These are phyloP conservation scores for Populus trichocarpa DNA, from an alignment of 441 rosid species.

Conservation along the genomic window DNA sequence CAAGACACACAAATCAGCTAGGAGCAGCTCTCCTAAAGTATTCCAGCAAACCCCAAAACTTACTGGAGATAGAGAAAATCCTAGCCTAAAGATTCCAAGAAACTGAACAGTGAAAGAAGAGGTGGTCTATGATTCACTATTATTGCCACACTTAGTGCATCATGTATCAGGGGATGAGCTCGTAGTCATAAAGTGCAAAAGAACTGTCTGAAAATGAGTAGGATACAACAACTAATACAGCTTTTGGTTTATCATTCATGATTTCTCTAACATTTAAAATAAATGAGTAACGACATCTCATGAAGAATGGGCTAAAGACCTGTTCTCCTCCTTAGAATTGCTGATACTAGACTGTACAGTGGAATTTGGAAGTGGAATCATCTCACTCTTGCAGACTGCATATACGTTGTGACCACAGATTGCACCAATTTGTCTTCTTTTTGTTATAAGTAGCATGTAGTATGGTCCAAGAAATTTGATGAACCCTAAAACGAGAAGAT, in stretches of 20 bases:
- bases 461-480: slow-evolving; percentile 92
- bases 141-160: not conserved
- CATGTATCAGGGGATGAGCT: not conserved
- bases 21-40: not conserved
- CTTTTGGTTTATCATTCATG: slow-evolving; percentile 10
- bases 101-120: not conserved
- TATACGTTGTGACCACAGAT: slow-evolving; percentile 83
- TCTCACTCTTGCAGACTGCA: slow-evolving; percentile 78
- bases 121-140: not conserved
- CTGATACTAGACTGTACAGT: slow-evolving; percentile 34
- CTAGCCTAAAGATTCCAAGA: not conserved
- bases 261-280: slow-evolving; percentile 8
- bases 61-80: not conserved
- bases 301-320: slow-evolving; percentile 45
- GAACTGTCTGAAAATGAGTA: not conserved
- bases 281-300: slow-evolving; percentile 6
- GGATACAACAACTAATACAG: slow-evolving; percentile 7
- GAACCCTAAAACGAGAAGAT: slow-evolving; percentile 52
- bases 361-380: slow-evolving; percentile 74
- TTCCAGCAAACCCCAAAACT: not conserved
- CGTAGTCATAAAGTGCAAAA: not conserved
- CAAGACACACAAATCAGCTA: not conserved
- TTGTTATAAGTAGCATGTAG: slow-evolving; percentile 89
- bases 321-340: slow-evolving; percentile 63
- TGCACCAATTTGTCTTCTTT: slow-evolving; percentile 80